phyloP scores from a whole-genome alignment of 169 alveolate genomes.

The Amoebophrya sp. region DNA sequence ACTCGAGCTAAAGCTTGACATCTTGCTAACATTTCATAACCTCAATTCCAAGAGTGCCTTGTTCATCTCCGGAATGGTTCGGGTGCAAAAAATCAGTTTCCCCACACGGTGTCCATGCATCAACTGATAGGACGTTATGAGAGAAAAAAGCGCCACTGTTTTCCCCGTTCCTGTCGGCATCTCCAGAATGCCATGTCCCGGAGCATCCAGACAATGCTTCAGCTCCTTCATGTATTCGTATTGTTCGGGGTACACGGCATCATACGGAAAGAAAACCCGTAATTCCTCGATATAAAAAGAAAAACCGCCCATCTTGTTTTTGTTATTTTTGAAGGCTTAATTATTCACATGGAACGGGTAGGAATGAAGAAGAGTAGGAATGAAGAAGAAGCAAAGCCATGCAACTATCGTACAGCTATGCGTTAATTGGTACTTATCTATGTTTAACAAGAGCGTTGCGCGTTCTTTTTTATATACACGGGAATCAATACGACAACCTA shows the following conservation, averaged over 20 bases:
- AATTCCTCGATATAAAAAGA: constrained; percentile 72
- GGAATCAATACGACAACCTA: no score
- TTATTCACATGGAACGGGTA: no score
- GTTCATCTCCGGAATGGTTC: constrained; percentile 93
- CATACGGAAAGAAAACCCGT: constrained; percentile 86
- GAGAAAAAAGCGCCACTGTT: constrained; percentile 84
- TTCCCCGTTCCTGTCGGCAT: constrained; percentile 97
- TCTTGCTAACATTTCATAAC: constrained; percentile 71
- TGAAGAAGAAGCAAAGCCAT: no score
- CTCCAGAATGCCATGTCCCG: constrained; percentile 89
- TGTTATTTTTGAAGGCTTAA: no score
- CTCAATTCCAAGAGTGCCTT: constrained; percentile 88
- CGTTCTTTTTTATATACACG: no score
- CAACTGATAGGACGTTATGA: constrained; percentile 66
- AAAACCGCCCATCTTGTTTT: no score
- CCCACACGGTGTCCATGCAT: constrained; percentile 35
- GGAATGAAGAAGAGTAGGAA: no score
- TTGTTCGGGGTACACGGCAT: constrained; percentile 83
- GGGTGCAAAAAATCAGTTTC: constrained; percentile 56
- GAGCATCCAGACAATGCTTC: constrained; percentile 71
- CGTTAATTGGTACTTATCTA: no score
- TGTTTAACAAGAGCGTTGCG: no score
- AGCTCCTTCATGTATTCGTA: constrained; percentile 81
- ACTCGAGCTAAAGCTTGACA: constrained; percentile 43
- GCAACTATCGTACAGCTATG: no score